phyloP scores from a whole-genome alignment of 2,329 filamentous ascomycete species.

The Talaromyces sp. region DNA sequence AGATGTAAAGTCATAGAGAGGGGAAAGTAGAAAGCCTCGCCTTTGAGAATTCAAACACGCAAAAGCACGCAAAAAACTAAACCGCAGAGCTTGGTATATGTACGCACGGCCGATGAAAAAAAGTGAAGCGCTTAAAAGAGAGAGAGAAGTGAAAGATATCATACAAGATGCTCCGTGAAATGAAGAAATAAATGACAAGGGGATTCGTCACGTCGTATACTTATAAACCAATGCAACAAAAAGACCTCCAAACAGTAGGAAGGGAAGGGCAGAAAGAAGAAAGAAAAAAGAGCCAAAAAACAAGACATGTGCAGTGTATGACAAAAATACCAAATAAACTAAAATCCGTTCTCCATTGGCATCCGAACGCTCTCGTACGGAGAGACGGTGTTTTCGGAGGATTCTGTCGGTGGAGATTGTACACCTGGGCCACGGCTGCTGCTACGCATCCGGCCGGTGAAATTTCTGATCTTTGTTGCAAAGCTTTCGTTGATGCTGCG shows the following conservation, averaged over 20 bases:
- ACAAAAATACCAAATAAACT: not conserved
- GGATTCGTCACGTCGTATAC: conserved; percentile 9
- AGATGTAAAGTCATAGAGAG: not conserved
- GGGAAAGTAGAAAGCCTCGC: not conserved
- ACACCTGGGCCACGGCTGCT: conserved; percentile 46
- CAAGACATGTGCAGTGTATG: not conserved
- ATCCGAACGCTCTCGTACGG: conserved; percentile 27
- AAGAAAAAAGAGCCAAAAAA: not conserved
- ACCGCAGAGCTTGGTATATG: not conserved
- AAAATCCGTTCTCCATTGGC: conserved; percentile 11
- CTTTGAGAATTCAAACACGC: not conserved
- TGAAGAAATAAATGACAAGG: not conserved
- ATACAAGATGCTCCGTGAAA: not conserved
- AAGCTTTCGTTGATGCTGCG: conserved; percentile 54
- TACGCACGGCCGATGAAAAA: not conserved
- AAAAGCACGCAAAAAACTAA: not conserved
- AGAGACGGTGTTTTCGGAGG: conserved; percentile 15
- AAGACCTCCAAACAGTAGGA: not conserved
- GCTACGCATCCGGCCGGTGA: conserved; percentile 56
- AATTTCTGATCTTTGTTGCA: conserved; percentile 46
- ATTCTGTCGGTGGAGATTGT: conserved; percentile 38
- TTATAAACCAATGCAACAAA: not conserved
- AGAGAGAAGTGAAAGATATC: not conserved
- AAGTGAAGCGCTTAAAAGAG: not conserved
- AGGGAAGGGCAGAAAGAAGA: not conserved